Evolutionary conservation across 164 flowering plant species (phyloP), one percentile per base, ranked within the genome.

Genomic region (Nymphaea thermarum): DNA sequence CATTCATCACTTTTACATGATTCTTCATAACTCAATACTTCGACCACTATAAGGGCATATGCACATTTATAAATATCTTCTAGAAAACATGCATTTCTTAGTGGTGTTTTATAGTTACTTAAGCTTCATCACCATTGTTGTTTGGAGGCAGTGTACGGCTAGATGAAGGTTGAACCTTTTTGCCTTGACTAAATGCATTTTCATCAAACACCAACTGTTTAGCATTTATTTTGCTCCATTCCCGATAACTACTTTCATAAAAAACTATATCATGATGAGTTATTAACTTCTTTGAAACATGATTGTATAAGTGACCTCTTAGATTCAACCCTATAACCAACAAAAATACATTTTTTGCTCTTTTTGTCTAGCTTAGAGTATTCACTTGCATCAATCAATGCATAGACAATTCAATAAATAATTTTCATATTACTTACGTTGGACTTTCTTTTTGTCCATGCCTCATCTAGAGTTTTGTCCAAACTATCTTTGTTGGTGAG

Each of bases 1-100:
- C 70, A 72, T 63, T 72, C 64, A 47, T 43, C n/a, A 42, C 63
- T 60, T 62, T 62, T 57, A 17, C 43, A 25, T 55, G 62, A 62
- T 2, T 5, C 43, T 71, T 71, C 62, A 67, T 66, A 57, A 66
- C 11, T 15, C 36, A 59, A 65, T n/a, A 64, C 65, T 15, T 71
- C 66, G 10, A 17, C 64, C 10, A n/a, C 64, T 10, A 62, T 10
- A 61, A 2, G n/a, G 16, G 64, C 1, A 1, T 10, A 62, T 17
- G 7, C 42, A 62, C 41, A 62, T n/a, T 2, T 3, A 62, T 61
- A 61, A 62, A 62, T 3, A n/a, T 62, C 64, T 62, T 11, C 3
- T 62, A 62, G 42, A 17, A 8, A 1, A 10, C 42, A 7, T n/a
- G 16, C 41, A 6, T 36, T 62, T 36, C 41, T 62, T 62, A 17